Percentiles rank a stretch among this genome's conserved stretches.
phyloP scores from a whole-genome alignment of 805 yeast species.

The Starmera dryadoides region DNA sequence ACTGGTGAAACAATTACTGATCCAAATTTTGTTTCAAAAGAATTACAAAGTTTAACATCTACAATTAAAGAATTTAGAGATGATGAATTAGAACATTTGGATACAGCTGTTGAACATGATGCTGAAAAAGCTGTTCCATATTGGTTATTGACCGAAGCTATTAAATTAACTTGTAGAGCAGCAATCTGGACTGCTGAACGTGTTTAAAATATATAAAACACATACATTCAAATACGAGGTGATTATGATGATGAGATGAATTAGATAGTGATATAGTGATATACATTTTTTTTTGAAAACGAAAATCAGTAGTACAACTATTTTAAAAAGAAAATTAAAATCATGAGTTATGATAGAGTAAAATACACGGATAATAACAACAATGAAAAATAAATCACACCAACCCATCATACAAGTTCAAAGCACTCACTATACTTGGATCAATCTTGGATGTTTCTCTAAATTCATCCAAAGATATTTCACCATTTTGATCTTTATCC shows the following conservation, averaged over 20 bases:
- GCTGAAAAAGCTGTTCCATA: constrained; percentile 93
- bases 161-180: constrained; percentile 73
- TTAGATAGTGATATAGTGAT: not conserved
- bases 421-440: constrained; percentile 66
- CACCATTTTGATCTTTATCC: constrained; percentile 64
- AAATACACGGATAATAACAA: not conserved
- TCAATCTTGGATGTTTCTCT: constrained; percentile 73
- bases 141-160: constrained; percentile 78
- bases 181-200: constrained; percentile 93
- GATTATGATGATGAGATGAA: not conserved
- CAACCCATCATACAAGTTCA: constrained; percentile 74
- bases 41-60: constrained; percentile 48
- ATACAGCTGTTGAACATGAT: constrained; percentile 88
- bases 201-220: constrained; percentile 29
- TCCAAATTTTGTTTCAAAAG: constrained; percentile 35
- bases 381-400: constrained; percentile 29
- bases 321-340: too few species aligned
- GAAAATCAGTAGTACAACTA: too few species aligned
- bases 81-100: constrained; percentile 90
- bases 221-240: not conserved
- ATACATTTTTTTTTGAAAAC: not conserved
- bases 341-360: too few species aligned
- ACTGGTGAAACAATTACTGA: constrained; percentile 18
- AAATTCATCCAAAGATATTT: constrained; percentile 78
- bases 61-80: constrained; percentile 77